Percentiles rank a stretch among this genome's conserved stretches.
Conservation (phyloP, 495 filamentous ascomycete genomes). For the Daldinia grandis region DNA sequence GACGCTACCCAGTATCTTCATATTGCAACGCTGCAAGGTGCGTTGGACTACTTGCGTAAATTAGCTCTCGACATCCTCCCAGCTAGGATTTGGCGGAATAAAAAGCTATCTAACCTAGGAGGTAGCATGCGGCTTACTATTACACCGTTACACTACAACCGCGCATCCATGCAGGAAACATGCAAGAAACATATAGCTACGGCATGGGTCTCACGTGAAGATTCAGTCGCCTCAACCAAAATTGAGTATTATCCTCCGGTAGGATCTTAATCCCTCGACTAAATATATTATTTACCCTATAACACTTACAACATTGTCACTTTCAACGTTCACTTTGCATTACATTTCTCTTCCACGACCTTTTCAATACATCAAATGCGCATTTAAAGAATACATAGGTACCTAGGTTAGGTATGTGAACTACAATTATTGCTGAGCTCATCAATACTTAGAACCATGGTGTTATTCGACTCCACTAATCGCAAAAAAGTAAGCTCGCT, state of each 20-base stretch:
- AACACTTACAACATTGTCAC: neutral
- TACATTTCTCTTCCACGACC: neutral
- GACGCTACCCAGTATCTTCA: conserved; percentile 5
- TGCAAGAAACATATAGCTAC: neutral
- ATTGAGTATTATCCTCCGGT: neutral
- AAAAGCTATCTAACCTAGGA: conserved; percentile 9
- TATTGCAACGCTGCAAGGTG: conserved; percentile 33
- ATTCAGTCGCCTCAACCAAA: neutral
- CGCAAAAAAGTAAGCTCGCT: neutral
- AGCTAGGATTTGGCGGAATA: conserved; percentile 3
- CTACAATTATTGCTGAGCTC: neutral
- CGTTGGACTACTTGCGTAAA: conserved; percentile 2
- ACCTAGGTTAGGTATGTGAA: too few species aligned
- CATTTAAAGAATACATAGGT: neutral
- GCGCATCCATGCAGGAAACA: neutral
- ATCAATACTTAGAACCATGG: neutral
- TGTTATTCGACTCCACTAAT: neutral
- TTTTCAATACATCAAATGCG: neutral
- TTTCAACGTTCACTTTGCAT: neutral
- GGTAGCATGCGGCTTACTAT: conserved; percentile 10
- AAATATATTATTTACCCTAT: neutral
- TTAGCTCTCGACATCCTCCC: neutral
- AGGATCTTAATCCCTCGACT: neutral
- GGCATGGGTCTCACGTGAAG: conserved; percentile 1
- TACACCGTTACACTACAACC: neutral